phyloP scores from a whole-genome alignment of 352 stramenopile species.

The Pythium biforme region DNA sequence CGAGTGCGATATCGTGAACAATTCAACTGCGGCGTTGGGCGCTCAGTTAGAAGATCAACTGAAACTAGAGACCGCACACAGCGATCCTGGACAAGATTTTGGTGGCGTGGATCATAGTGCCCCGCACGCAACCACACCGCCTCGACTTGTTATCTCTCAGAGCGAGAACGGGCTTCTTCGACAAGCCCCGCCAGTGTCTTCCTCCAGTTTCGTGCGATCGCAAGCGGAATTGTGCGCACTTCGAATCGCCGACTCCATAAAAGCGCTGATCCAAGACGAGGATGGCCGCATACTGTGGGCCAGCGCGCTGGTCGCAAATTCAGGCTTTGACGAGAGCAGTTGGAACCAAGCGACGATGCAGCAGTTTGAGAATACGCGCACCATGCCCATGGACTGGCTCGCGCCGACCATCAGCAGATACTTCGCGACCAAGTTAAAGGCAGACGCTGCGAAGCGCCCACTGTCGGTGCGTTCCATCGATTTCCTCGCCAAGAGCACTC shows the following conservation, averaged over 20 bases:
- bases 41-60: constrained; percentile 8
- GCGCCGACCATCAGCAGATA: constrained; percentile 71
- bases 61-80: constrained; percentile 24
- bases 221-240: constrained; percentile 49
- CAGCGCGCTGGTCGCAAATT: constrained; percentile 56
- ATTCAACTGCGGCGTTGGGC: not conserved
- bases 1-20: not conserved
- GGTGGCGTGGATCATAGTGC: not conserved
- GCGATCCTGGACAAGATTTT: constrained; percentile 12
- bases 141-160: constrained; percentile 27
- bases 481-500: constrained; percentile 69
- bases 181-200: constrained; percentile 4
- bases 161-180: constrained; percentile 40
- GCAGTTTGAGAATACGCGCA: constrained; percentile 36
- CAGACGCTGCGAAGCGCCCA: constrained; percentile 60
- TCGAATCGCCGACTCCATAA: constrained; percentile 53
- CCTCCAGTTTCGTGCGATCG: not conserved
- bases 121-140: not conserved
- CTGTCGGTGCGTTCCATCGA: constrained; percentile 75
- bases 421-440: constrained; percentile 73
- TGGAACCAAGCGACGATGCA: constrained; percentile 36
- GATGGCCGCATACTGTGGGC: constrained; percentile 67
- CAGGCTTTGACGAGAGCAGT: constrained; percentile 18
- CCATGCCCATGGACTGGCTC: constrained; percentile 60
- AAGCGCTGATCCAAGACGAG: constrained; percentile 37